Evolutionary conservation across 2,329 filamentous ascomycete genomes (phyloP).

Genomic region (Fusarium sp.): DNA sequence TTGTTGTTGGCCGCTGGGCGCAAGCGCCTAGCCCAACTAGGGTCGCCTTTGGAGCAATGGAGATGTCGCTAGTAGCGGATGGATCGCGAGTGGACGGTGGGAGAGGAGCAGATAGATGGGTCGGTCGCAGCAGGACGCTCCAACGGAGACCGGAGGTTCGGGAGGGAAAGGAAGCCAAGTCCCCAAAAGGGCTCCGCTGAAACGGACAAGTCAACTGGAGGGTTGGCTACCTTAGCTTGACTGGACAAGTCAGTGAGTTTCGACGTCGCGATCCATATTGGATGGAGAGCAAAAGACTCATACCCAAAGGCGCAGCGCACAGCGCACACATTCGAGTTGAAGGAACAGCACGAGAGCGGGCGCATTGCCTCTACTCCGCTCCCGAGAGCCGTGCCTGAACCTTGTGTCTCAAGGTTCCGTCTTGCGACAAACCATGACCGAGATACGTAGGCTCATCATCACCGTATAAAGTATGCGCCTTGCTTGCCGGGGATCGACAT

Average conservation of each 20-base stretch:
- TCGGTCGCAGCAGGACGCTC: slow-evolving; percentile 17
- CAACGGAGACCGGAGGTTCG: slow-evolving; percentile 27
- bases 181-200: slow-evolving; percentile 31
- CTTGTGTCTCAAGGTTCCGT: slow-evolving; percentile 17
- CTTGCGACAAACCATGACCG: slow-evolving; percentile 29
- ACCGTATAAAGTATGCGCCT: slow-evolving; percentile 38
- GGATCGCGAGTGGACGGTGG: slow-evolving; percentile 40
- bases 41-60: slow-evolving; percentile 34
- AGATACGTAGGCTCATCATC: slow-evolving; percentile 37
- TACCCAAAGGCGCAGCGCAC: slow-evolving; percentile 3
- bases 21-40: slow-evolving; percentile 44
- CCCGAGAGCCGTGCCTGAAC: slow-evolving; percentile 15
- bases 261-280: background rate
- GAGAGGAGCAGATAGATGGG: slow-evolving; percentile 23
- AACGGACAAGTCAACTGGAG: slow-evolving; percentile 26
- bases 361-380: slow-evolving; percentile 27
- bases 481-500: slow-evolving; percentile 36
- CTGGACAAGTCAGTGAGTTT: background rate
- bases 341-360: background rate
- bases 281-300: background rate
- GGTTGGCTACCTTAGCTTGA: slow-evolving; percentile 17
- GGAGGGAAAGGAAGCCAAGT: slow-evolving; percentile 33
- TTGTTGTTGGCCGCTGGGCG: slow-evolving; percentile 40
- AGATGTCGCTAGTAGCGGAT: slow-evolving; percentile 42
- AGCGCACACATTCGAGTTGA: background rate